Evolutionary conservation across 129 eudicot species (phyloP), one percentile per base, ranked within the genome.

Genomic region (Pseudognaphalium luteoalbum): DNA sequence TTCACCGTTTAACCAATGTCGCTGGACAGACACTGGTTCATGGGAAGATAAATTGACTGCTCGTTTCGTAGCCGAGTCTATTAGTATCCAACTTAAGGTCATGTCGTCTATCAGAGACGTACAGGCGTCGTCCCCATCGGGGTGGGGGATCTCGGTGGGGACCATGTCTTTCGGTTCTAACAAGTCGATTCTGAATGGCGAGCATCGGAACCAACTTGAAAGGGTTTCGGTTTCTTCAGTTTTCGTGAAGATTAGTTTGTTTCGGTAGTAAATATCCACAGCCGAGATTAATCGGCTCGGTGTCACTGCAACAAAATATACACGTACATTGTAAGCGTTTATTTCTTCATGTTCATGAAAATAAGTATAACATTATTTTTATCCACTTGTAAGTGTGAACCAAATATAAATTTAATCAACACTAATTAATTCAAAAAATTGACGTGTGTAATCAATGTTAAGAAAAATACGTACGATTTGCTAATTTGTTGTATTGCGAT

Each of bases 1-100:
- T 16, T 94, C 97, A 9, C 91, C 90, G 19, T 80, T 91, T 69
- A 91, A 77, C 99, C 97, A 91, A 78, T 91, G 97, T 11, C 96
- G 89, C n/a, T 85, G 85, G 33, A 88, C 92, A 17, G 86, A 76
- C 1, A 94, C 99, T 0, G 97, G 93, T 61, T 62, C 71, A 14
- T 84, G 77, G 14, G 97, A 91, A 1, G 97, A 94, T 21, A 94
- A 76, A 76, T 91, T 94, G 10, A 81, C 65, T 15, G 89, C 83
- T n/a, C 30, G 82, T 47, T 72, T 66, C 8, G 81, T 63, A 17
- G 5, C 33, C 10, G 97, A 90, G 70, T 91, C 97, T 10, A 91
- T 75, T 7, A 91, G 68, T 7, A 89, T 86, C 99, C 99, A 94
- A 78, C 96, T 91, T 50, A 94, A 77, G 0, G 72, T 79, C 82